Conservation (phyloP, 2,329 filamentous ascomycete species). For the Alternaria panax region DNA sequence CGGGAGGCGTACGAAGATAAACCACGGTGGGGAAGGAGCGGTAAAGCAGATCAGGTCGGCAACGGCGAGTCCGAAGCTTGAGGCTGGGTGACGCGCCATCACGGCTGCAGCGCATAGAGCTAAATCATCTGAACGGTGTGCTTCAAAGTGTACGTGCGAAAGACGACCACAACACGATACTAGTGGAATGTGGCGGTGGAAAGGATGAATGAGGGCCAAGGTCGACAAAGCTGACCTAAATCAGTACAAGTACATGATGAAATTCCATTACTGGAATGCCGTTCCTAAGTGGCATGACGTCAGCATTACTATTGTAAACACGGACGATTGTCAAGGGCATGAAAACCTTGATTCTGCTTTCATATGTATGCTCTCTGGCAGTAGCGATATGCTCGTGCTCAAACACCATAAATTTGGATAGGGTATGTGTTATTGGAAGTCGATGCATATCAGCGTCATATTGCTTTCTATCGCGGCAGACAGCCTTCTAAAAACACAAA, state of each 20-base stretch:
- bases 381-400: not conserved
- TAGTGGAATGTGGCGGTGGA: not conserved
- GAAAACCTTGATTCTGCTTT: not conserved
- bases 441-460: not conserved
- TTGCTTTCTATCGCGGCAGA: not conserved
- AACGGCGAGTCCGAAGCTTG: not conserved
- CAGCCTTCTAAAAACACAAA: not conserved
- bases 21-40: not conserved
- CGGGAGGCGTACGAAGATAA: not conserved
- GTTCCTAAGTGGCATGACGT: not conserved
- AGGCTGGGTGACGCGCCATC: not conserved
- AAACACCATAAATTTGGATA: not conserved
- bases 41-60: not conserved
- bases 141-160: not conserved
- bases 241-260: not conserved
- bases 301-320: not conserved
- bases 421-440: not conserved
- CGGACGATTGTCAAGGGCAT: not conserved
- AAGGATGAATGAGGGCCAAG: not conserved
- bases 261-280: too few species aligned
- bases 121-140: not conserved
- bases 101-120: not conserved
- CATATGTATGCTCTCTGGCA: not conserved
- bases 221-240: not conserved
- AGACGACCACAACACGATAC: too few species aligned